Conservation (phyloP, 768 basidiomycete genomes). For the Russula lepida region DNA sequence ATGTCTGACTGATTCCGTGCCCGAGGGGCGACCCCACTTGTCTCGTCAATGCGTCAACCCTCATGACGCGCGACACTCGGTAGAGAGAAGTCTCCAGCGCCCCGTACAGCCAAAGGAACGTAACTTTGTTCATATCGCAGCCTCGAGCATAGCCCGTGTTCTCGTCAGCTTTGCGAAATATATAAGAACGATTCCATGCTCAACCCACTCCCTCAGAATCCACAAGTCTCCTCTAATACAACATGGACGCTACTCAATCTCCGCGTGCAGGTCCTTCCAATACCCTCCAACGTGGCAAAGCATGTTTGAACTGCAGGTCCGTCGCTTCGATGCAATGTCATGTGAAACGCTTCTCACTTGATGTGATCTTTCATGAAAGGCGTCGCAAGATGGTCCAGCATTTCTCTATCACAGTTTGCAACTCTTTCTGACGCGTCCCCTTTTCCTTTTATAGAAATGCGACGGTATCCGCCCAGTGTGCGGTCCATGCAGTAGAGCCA, state of each 20-base stretch:
- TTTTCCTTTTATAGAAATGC: constrained; percentile 43
- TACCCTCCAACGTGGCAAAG: constrained; percentile 22
- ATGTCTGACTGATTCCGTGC: not conserved
- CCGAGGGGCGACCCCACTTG: not conserved
- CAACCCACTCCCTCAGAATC: not conserved
- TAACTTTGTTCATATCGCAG: not conserved
- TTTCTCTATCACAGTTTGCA: not conserved
- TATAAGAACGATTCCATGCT: constrained; percentile 10
- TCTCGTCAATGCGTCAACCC: not conserved
- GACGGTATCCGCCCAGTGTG: constrained; percentile 58
- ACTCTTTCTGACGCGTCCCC: not conserved
- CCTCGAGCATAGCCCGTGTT: not conserved
- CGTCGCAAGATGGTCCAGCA: constrained; percentile 18
- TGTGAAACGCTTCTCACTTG: not conserved
- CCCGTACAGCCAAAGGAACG: not conserved
- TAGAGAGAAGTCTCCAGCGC: not conserved
- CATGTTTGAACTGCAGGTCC: constrained; percentile 21
- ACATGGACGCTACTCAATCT: constrained; percentile 14
- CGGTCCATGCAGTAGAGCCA: constrained; percentile 48
- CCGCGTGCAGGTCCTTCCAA: constrained; percentile 4
- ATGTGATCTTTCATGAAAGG: not conserved
- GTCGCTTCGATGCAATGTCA: not conserved
- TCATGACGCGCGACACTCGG: not conserved
- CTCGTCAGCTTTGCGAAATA: not conserved
- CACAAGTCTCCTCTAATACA: not conserved